These are phyloP conservation scores for Exophiala oligosperma DNA, from an alignment of 2,329 filamentous ascomycete genomes.

Conservation along the genomic window DNA sequence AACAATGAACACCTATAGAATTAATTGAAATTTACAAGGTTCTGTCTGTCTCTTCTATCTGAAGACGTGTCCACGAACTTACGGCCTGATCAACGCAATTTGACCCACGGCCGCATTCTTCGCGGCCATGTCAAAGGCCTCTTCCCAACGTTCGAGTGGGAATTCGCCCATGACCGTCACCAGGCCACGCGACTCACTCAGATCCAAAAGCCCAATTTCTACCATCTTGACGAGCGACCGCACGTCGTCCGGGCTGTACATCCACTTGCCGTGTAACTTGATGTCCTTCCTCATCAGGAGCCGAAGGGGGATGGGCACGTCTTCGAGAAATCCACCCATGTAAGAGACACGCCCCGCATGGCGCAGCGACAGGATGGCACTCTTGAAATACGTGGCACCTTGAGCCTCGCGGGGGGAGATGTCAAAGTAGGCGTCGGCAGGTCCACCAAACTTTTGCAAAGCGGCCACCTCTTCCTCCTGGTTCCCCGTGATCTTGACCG, in stretches of 20 bases:
- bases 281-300: constrained; percentile 16
- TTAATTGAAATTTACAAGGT: too few relatives aligned
- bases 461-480: constrained; percentile 37
- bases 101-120: too few relatives aligned
- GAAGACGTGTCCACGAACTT: too few relatives aligned
- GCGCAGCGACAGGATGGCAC: constrained; percentile 35
- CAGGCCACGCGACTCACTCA: too few relatives aligned
- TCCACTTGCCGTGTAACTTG: constrained; percentile 26
- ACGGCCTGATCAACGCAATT: too few relatives aligned
- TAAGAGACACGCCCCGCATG: constrained; percentile 15
- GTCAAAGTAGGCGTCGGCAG: constrained; percentile 49
- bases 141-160: too few relatives aligned
- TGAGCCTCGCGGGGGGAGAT: constrained; percentile 42
- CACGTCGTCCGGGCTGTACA: constrained; percentile 23
- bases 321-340: constrained; percentile 22
- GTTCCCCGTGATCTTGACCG: constrained; percentile 44
- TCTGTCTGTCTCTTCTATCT: too few relatives aligned
- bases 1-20: neutral
- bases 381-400: constrained; percentile 40
- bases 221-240: constrained; percentile 20
- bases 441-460: constrained; percentile 33
- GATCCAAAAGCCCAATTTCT: constrained; percentile 5
- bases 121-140: too few relatives aligned
- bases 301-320: constrained; percentile 17
- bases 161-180: too few relatives aligned